These are phyloP conservation scores for Thielaviopsis musarum DNA, from an alignment of 2,329 filamentous ascomycete species.

Conservation along the genomic window DNA sequence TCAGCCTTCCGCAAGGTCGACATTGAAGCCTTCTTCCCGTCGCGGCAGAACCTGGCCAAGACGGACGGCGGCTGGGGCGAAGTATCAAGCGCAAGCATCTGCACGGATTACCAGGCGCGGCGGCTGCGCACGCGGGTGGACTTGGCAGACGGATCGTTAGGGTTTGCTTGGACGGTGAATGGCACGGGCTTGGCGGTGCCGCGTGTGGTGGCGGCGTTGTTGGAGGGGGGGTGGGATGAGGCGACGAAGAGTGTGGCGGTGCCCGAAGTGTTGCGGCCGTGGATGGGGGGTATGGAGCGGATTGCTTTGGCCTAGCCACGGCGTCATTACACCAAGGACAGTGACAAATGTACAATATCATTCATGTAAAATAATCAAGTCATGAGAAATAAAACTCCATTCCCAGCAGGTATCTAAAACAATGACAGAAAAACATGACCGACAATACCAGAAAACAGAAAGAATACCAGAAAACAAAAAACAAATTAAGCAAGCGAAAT, in stretches of 20 bases:
- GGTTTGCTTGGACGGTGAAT: conserved; percentile 81
- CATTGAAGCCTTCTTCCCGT: conserved; percentile 89
- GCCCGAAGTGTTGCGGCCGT: conserved; percentile 63
- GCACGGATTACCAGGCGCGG: conserved; percentile 85
- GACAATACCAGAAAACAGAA: conserved; percentile 9
- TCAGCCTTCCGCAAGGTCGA: conserved; percentile 76
- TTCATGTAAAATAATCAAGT: conserved; percentile 1
- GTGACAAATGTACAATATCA: background rate
- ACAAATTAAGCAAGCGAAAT: conserved; percentile 4
- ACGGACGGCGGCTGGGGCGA: conserved; percentile 71
- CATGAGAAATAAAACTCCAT: conserved; percentile 2
- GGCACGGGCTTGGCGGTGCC: conserved; percentile 88
- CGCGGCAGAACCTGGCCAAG: conserved; percentile 32
- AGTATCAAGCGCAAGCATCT: conserved; percentile 77
- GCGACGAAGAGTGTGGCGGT: conserved; percentile 47
- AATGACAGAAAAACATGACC: conserved; percentile 4
- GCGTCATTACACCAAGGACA: no score
- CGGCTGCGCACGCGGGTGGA: conserved; percentile 59
- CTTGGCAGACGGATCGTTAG: conserved; percentile 51
- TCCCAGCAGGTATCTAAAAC: background rate
- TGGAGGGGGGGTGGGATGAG: conserved; percentile 86
- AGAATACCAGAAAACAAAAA: conserved; percentile 1
- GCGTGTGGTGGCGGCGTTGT: conserved; percentile 67
- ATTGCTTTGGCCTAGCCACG: conserved; percentile 41
- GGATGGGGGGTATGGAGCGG: conserved; percentile 61